Evolutionary conservation across 139 green algal genomes (phyloP).

Genomic region (Asterochloris sp.): DNA sequence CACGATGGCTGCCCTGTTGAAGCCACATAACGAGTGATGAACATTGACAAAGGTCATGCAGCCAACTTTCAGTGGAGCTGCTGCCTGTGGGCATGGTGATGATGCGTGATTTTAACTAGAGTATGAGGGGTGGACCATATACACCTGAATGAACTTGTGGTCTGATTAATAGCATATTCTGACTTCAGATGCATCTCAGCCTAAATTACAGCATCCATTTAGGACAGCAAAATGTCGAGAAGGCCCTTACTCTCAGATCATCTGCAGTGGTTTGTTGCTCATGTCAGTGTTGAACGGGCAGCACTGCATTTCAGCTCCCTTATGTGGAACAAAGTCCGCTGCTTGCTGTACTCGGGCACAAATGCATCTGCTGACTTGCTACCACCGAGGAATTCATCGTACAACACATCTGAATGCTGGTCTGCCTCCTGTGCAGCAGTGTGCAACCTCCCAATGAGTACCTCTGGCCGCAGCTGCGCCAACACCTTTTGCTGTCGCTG

Average conservation of each 20-base stretch:
- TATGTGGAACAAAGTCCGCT: neutral
- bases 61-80: no score
- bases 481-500: constrained; percentile 2
- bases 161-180: no score
- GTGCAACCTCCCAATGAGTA: constrained; percentile 10
- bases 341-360: constrained; percentile 1
- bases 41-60: no score
- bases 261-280: neutral
- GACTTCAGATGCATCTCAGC: neutral
- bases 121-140: neutral
- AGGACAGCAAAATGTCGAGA: neutral
- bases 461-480: constrained; percentile 4
- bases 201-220: neutral
- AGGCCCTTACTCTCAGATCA: neutral
- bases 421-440: constrained; percentile 6
- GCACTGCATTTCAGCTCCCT: constrained; percentile 10
- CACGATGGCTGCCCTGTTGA: constrained; percentile 38
- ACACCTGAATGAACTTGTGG: neutral
- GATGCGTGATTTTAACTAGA: neutral
- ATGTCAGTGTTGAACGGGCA: neutral
- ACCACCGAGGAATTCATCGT: neutral
- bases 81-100: neutral
- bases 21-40: neutral
- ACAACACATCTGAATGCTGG: neutral
- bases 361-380: neutral